Evolutionary conservation across 306 rosid species (phyloP).

Genomic region (Rubus idaeus): DNA sequence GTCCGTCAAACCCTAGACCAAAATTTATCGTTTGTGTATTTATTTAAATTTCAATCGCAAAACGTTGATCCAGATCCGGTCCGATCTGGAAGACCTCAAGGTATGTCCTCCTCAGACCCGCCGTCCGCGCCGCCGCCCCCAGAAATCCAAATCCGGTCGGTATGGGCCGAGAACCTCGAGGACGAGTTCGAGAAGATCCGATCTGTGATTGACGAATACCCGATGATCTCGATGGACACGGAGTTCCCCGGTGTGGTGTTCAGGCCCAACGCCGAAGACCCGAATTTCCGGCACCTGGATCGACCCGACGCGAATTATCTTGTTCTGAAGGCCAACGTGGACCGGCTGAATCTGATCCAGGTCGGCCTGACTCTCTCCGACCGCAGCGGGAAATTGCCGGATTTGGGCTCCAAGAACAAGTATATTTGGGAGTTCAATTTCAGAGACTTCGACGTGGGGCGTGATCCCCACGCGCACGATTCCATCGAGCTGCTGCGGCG

Average conservation of each 20-base stretch:
- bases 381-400: slow-evolving; percentile 48
- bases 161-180: slow-evolving; percentile 55
- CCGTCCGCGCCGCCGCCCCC: slow-evolving; percentile 14
- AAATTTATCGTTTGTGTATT: not conserved
- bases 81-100: slow-evolving; percentile 7
- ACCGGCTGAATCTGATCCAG: slow-evolving; percentile 63
- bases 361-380: slow-evolving; percentile 63
- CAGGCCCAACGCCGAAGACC: slow-evolving; percentile 36
- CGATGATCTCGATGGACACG: slow-evolving; percentile 67
- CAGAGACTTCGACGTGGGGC: slow-evolving; percentile 54
- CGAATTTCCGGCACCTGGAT: slow-evolving; percentile 1
- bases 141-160: slow-evolving; percentile 48
- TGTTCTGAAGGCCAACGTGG: slow-evolving; percentile 75
- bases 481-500: slow-evolving; percentile 52
- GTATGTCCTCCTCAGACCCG: slow-evolving; percentile 21
- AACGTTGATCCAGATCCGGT: slow-evolving; percentile 12
- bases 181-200: slow-evolving; percentile 49
- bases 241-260: slow-evolving; percentile 77
- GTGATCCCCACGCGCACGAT: slow-evolving; percentile 54
- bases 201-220: slow-evolving; percentile 37
- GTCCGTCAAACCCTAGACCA: slow-evolving; percentile 13
- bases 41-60: slow-evolving; percentile 1
- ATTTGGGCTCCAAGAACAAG: slow-evolving; percentile 32
- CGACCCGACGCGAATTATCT: slow-evolving; percentile 31
- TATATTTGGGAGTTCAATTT: slow-evolving; percentile 73